Conservation (phyloP, 2,329 filamentous ascomycete species). For the Paracorniculantispora psalliotae region DNA sequence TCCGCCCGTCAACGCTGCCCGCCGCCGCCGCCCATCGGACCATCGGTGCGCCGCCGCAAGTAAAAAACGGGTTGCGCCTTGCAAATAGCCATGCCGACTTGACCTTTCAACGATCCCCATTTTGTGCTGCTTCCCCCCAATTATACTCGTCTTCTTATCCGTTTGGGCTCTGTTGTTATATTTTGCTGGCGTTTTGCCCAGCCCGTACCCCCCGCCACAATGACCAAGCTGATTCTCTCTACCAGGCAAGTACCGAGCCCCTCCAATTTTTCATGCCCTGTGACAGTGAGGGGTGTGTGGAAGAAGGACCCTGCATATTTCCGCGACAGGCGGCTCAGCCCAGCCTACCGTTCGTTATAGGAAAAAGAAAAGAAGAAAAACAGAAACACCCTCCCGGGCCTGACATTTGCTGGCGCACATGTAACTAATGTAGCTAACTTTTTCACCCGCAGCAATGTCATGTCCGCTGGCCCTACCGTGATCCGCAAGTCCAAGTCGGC, state of each 20-base stretch:
- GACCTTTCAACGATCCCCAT: constrained; percentile 1
- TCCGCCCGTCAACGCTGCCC: background rate
- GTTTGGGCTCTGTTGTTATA: background rate
- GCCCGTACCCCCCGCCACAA: constrained; percentile 26
- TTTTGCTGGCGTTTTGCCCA: constrained; percentile 1
- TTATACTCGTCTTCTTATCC: background rate
- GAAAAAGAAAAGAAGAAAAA: background rate
- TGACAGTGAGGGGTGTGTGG: background rate
- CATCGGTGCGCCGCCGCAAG: constrained; percentile 6
- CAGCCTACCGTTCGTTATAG: background rate
- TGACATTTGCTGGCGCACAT: too few species aligned
- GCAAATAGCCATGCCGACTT: constrained; percentile 4
- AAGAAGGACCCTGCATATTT: background rate
- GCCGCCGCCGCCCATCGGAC: constrained; percentile 9
- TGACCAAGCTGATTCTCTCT: constrained; percentile 78
- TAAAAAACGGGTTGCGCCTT: constrained; percentile 4
- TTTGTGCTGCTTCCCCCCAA: background rate
- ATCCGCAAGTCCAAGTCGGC: constrained; percentile 67
- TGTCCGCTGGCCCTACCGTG: constrained; percentile 76
- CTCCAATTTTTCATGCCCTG: constrained; percentile 4
- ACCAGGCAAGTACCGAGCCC: constrained; percentile 62
- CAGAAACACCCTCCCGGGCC: background rate
- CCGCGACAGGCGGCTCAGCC: background rate
- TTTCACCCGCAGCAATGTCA: constrained; percentile 60
- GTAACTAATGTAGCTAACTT: background rate